Evolutionary conservation across 345 rosid species (phyloP), one percentile per base, ranked within the genome.

Genomic region (Xanthoceras sorbifolium): DNA sequence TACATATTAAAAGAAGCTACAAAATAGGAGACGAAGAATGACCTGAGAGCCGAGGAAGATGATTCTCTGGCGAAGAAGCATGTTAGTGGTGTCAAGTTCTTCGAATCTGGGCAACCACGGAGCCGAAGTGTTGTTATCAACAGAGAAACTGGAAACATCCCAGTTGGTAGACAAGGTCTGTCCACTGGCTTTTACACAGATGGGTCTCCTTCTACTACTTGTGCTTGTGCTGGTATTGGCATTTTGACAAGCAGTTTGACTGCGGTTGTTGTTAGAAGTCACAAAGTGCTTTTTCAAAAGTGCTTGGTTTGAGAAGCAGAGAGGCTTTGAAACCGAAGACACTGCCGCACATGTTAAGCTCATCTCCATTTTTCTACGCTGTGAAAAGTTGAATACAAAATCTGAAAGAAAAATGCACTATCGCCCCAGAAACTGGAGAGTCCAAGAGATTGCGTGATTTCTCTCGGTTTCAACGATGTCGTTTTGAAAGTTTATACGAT

Each of bases 31-130:
- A 72, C 73, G 12, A 10, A 52, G 18, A 54, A 5, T n/a, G 75
- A 94, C 97, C 92, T 89, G 92, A 72, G 96, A 87, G 77, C 97
- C 96, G 75, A 95, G 69, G 71, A 93, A 92, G 84, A 95, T 84
- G 80, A 91, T 90, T 82, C 97, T 88, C 80, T 92, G 98, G 76
- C 99, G 94, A 50, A 95, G 99, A 67, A 95, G 93, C 97, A 92
- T 90, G 87, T 87, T 90, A 67, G 97, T 90, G 62, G 90, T 87
- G 62, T 95, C 96, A 46, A 93, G 90, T 72, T 95, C 99, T 77
- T 93, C 94, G 63, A 95, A 86, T 80, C 85, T 87, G 2, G 99
- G 97, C 20, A 87, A 81, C n/a, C 87, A 74, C 0, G 96, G 80
- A 71, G 88, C 82, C 20, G 91, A 72, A 82, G 86, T 55, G 60